Evolutionary conservation across 768 basidiomycete genomes (phyloP), one percentile per base, ranked within the genome.

Genomic region (Epithele typhae): DNA sequence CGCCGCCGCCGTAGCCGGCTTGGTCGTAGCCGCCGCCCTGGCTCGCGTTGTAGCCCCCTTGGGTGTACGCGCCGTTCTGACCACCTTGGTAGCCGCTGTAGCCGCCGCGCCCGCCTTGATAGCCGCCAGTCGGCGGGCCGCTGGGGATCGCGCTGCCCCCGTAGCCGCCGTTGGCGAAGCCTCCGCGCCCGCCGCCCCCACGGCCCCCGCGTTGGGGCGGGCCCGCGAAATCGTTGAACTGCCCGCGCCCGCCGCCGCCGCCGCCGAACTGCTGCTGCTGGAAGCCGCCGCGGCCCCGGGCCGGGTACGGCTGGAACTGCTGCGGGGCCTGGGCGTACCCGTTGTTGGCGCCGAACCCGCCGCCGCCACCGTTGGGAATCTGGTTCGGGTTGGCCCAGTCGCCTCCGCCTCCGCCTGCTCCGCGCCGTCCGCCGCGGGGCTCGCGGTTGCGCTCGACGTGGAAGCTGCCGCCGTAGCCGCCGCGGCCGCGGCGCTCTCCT

Each of bases 401-500:
- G 25, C 40, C 43, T 25, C 35, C 35, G 18, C 35, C 35, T 9
- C n/a, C n/a, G 18, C 18, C 35, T 6, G 9, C 15, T 7, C 12
- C 12, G 18, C 35, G 9, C 6, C 35, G 8, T 6, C 47, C 52
- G 34, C 41, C 45, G 18, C 53, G 50, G 22, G 46, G 37, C 39
- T 51, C 46, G 12, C 49, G 51, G 19, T 52, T 48, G 22, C 64
- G 55, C 34, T 64, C 30, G 30, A 32, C 9, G 15, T 32, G 30
- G 30, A 32, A 59, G n/a, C n/a, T n/a, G 43, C 59, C 46, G 15
- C 68, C 66, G 9, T 65, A 60, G 14, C 66, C 62, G 40, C 42
- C 38, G 9, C 84, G 78, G 1, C 59, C 54, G 3, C 66, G 60
- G 18, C 70, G 63, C 10, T 72, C 68, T n/a, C 64, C 52, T 15